These are phyloP conservation scores for Aspergillus steynii DNA, from an alignment of 495 filamentous ascomycete genomes.

Conservation along the genomic window DNA sequence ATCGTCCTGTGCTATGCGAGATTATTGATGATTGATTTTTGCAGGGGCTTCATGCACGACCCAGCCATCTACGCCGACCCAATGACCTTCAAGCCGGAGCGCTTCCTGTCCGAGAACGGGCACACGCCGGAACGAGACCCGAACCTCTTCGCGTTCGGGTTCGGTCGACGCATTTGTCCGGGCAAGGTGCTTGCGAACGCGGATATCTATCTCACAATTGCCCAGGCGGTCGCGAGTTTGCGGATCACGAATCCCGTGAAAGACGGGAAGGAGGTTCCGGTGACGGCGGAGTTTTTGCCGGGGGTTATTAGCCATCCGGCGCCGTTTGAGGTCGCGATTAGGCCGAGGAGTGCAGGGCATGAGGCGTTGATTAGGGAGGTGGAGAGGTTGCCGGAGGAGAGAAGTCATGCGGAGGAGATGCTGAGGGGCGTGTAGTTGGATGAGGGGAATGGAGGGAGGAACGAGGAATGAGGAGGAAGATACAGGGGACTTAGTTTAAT, in stretches of 20 bases:
- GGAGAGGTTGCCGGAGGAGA: conserved; percentile 46
- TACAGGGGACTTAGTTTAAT: too few relatives aligned
- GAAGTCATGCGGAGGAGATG: conserved; percentile 30
- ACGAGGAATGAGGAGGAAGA: too few relatives aligned
- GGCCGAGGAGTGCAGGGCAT: conserved; percentile 31
- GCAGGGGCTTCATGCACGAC: conserved; percentile 25
- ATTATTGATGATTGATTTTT: background rate
- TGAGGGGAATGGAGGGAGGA: background rate
- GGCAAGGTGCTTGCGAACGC: conserved; percentile 59
- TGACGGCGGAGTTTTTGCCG: conserved; percentile 28
- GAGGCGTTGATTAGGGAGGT: conserved; percentile 33
- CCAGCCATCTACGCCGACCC: conserved; percentile 18
- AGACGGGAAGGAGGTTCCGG: conserved; percentile 23
- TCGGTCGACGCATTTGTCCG: conserved; percentile 59
- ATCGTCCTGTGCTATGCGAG: background rate
- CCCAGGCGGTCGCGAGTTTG: conserved; percentile 57
- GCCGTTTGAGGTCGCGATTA: conserved; percentile 31
- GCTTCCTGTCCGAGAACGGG: conserved; percentile 26
- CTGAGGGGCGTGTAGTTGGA: background rate
- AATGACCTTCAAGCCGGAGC: conserved; percentile 35
- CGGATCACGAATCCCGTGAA: conserved; percentile 29
- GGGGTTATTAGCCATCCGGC: conserved; percentile 43
- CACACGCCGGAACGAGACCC: conserved; percentile 28
- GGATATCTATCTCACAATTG: conserved; percentile 51
- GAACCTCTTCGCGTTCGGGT: conserved; percentile 49